Base-by-base conservation (phyloP, 2,329 filamentous ascomycete species). In the Aspergillus chevalieri region DNA sequence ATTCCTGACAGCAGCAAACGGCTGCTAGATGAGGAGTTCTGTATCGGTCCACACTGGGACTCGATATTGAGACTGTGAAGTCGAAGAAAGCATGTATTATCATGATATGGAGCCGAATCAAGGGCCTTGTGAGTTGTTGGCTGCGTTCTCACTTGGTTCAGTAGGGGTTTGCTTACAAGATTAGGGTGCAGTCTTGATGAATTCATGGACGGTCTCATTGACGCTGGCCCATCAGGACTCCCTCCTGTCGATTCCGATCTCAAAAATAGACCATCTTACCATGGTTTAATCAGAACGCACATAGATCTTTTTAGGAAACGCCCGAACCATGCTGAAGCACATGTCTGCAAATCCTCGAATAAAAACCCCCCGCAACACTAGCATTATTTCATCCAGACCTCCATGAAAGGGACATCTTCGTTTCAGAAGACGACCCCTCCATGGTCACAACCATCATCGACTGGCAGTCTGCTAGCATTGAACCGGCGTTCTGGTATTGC, bases 361-460 rank as follows among this genome's bases (percentile, higher is more conserved):
- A 15, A 49, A 58, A 45, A 51, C 63, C 28, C 55, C 55, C 58
- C 43, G 55, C 65, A 52, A 50, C 34, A 24, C 67, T 66, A 30
- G 58, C 64, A 3, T 52, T 74, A 2, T 66, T 70, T 46, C 70
- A 74, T 48, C 64, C 66, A 12, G 70, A 74, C 56, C 51, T 74
- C 36, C 63, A 73, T 52, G 69, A 66, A 59, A 59, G 67, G 50
- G 75, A 74, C 53, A 70, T 74, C 21, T 74, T 72, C 50, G 64
- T 75, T 43, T 70, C 65, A 6, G 60, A 67, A 44, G 61, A 68
- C 7, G 60, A 74, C 46, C 66, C 71, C 12, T 64, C 64, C 22
- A 47, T 60, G 17, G 57, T 74, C 5, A 66, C 69, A 5, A 63
- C 59, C 10, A 67, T 75, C 14, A 70, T 74, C 14, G 71, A 75